Percentiles rank a stretch among this genome's conserved stretches.
Evolutionary conservation across 805 yeast species (phyloP).

Genomic region (Suhomyces faveliae): DNA sequence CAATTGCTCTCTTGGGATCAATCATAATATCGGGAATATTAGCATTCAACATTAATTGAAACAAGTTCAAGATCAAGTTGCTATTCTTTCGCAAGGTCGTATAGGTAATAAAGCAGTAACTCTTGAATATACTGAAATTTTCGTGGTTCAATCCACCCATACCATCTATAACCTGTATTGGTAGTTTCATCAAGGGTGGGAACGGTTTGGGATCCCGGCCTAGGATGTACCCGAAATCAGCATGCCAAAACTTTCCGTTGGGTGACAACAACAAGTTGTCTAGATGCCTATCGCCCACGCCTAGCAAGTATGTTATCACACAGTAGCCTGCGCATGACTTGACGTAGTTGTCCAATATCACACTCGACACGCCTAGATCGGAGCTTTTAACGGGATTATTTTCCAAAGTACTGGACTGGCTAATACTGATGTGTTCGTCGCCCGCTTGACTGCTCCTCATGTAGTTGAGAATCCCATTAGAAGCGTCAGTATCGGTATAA

Average conservation of each 20-base stretch:
- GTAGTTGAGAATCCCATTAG: conserved; percentile 74
- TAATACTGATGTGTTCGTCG: neutral
- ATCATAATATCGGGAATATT: conserved; percentile 85
- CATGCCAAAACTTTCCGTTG: conserved; percentile 90
- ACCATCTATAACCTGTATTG: conserved; percentile 94
- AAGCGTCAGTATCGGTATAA: conserved; percentile 16
- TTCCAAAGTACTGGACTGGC: conserved; percentile 7
- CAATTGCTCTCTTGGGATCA: conserved; percentile 83
- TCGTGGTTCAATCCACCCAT: conserved; percentile 92
- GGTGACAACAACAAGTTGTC: conserved; percentile 82
- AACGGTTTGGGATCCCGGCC: conserved; percentile 98
- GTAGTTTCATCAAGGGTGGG: conserved; percentile 97
- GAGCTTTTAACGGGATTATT: conserved; percentile 33
- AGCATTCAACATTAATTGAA: conserved; percentile 91
- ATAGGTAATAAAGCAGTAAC: conserved; percentile 92
- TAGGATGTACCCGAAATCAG: conserved; percentile 93
- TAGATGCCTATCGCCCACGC: conserved; percentile 96
- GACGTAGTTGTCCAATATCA: conserved; percentile 90
- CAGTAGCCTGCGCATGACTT: conserved; percentile 97
- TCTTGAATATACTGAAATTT: conserved; percentile 82
- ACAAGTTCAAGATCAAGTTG: conserved; percentile 82
- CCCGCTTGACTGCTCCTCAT: conserved; percentile 48
- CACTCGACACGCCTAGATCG: conserved; percentile 50
- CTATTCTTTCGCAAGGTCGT: conserved; percentile 87
- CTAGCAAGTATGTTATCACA: conserved; percentile 89